A percentile compares a stretch with the other conserved stretches of the same genome.
Evolutionary conservation across 148 eudicot genomes (phyloP).

Genomic region (Heliamphora exappendiculata): DNA sequence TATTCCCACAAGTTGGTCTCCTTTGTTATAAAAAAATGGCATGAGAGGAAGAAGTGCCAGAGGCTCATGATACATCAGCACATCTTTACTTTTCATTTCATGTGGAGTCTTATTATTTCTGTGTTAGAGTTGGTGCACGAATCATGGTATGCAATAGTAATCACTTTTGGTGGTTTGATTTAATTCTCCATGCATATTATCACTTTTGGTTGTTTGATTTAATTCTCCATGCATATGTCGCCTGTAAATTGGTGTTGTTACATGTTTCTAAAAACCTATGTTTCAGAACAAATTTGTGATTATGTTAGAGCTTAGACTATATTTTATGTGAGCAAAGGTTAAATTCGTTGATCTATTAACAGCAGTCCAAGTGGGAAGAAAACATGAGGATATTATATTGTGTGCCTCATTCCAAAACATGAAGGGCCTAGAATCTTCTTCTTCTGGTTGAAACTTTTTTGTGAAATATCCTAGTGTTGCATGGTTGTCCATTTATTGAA

Average conservation of each 20-base stretch:
- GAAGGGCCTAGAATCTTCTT: conserved; percentile 4
- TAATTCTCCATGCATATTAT: no score
- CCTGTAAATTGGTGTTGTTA: no score
- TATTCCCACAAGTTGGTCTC: no score
- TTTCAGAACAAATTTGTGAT: neutral
- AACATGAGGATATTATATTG: no score
- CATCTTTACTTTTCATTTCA: no score
- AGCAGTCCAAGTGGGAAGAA: neutral
- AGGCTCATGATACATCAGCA: no score
- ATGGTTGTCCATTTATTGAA: neutral
- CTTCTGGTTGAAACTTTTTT: neutral
- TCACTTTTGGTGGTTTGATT: neutral
- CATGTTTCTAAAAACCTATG: no score
- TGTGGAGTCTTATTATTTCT: no score
- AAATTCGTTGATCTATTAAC: neutral
- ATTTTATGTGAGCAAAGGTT: neutral
- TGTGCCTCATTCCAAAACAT: neutral
- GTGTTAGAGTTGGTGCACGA: neutral
- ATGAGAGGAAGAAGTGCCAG: no score
- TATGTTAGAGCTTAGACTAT: neutral
- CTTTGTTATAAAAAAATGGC: no score
- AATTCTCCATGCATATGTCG: no score
- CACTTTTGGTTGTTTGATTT: no score
- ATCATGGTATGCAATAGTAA: neutral
- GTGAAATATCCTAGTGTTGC: neutral